These are phyloP conservation scores for Metschnikowia continentalis DNA, from an alignment of 805 yeast species.

Conservation along the genomic window DNA sequence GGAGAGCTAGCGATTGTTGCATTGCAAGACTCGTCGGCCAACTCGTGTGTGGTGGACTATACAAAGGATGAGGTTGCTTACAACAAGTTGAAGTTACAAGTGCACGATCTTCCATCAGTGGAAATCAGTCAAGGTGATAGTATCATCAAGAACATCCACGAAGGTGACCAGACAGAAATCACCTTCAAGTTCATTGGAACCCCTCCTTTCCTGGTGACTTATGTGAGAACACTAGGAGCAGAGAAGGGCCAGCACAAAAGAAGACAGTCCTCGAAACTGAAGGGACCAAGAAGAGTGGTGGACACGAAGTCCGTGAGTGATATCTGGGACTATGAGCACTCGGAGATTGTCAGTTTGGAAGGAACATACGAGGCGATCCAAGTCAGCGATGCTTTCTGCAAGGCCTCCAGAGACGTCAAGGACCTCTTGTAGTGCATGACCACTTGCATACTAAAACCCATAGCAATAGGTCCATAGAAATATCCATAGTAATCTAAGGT, in stretches of 20 bases:
- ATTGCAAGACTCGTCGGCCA: conserved; percentile 66
- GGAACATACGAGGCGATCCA: conserved; percentile 93
- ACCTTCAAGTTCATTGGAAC: conserved; percentile 77
- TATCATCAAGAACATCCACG: conserved; percentile 77
- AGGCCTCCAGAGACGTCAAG: conserved; percentile 17
- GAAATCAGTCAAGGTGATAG: conserved; percentile 77
- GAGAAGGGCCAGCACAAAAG: conserved; percentile 14
- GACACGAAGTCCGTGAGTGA: conserved; percentile 63
- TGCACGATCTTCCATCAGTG: conserved; percentile 64
- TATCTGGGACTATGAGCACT: conserved; percentile 64
- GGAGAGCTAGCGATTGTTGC: conserved; percentile 71
- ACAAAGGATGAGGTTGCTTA: conserved; percentile 32
- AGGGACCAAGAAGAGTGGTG: conserved; percentile 25
- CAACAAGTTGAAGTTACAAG: conserved; percentile 27
- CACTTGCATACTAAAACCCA: not conserved
- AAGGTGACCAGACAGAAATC: conserved; percentile 91
- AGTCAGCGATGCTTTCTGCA: conserved; percentile 81
- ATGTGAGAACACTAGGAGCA: conserved; percentile 63
- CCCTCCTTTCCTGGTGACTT: conserved; percentile 87
- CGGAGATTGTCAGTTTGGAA: conserved; percentile 74
- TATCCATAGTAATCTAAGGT: too few species aligned
- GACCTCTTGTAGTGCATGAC: conserved; percentile 9
- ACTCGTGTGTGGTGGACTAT: conserved; percentile 65
- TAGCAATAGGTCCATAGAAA: too few species aligned
- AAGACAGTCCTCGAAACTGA: not conserved